Percentiles rank a stretch among this genome's conserved stretches.
These are phyloP conservation scores for Zygosaccharomyces bisporus DNA, from an alignment of 805 yeast genomes.

Conservation along the genomic window DNA sequence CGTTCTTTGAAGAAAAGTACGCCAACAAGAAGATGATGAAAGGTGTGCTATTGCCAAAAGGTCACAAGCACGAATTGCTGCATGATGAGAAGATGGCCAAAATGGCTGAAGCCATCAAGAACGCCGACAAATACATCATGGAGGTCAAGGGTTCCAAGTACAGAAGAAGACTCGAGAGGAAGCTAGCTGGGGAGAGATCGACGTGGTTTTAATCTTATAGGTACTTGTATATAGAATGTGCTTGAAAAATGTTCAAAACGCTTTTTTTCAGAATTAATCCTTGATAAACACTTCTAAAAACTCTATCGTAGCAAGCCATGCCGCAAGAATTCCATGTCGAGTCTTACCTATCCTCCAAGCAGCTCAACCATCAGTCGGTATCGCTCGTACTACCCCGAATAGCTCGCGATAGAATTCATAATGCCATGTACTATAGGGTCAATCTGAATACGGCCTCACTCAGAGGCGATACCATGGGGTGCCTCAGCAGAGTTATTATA, in stretches of 20 bases:
- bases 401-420: conserved; percentile 32
- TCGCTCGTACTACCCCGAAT: conserved; percentile 34
- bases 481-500: conserved; percentile 22
- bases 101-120: conserved; percentile 61
- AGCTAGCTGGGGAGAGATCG: conserved; percentile 26
- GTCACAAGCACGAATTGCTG: conserved; percentile 73
- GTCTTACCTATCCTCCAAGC: conserved; percentile 28
- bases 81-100: conserved; percentile 54
- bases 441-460: conserved; percentile 25
- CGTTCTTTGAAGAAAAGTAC: conserved; percentile 76
- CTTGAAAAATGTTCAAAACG: neutral
- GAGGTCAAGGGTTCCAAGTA: conserved; percentile 59
- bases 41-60: conserved; percentile 76
- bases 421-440: conserved; percentile 31
- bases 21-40: conserved; percentile 63
- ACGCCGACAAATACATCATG: conserved; percentile 62
- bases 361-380: conserved; percentile 34
- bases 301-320: conserved; percentile 12
- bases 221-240: conserved; percentile 12
- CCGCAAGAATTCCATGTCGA: conserved; percentile 33
- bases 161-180: conserved; percentile 43
- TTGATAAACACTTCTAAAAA: neutral
- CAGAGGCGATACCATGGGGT: conserved; percentile 31
- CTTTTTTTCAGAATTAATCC: neutral
- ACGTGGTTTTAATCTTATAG: conserved; percentile 17